phyloP scores from a whole-genome alignment of 164 flowering plant species.

The Umbellularia californica region DNA sequence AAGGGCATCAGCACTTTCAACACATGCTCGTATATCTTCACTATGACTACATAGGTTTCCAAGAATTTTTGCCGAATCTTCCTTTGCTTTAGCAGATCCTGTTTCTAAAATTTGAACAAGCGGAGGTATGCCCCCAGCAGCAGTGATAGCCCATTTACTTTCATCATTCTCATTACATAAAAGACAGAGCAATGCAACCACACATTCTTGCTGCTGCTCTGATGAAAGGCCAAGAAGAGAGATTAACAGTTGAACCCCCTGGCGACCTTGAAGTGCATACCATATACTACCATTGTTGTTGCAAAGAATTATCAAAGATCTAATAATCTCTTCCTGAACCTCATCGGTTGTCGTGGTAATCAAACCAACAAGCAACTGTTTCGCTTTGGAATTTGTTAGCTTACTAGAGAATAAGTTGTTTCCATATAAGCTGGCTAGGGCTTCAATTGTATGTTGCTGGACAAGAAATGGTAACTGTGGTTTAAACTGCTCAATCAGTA shows the following conservation, averaged over 20 bases:
- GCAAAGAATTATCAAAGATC: conserved; percentile 74
- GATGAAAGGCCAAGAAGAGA: conserved; percentile 98
- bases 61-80: conserved; percentile 90
- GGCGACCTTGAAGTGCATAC: conserved; percentile 96
- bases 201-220: conserved; percentile 98
- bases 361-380: conserved; percentile 87
- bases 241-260: conserved; percentile 92
- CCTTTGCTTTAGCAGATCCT: conserved; percentile 92
- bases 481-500: conserved; percentile 71
- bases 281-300: conserved; percentile 76
- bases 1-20: conserved; percentile 99
- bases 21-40: conserved; percentile 98
- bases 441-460: conserved; percentile 96
- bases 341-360: conserved; percentile 92
- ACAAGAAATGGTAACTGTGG: conserved; percentile 73
- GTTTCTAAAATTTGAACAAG: conserved; percentile 96
- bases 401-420: conserved; percentile 60
- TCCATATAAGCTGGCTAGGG: conserved; percentile 94
- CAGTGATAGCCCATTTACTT: conserved; percentile 98
- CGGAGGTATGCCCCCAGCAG: conserved; percentile 99
- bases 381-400: conserved; percentile 79
- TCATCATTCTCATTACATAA: conserved; percentile 92
- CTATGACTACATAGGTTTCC: conserved; percentile 96
- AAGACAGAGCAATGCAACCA: conserved; percentile 88
- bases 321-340: conserved; percentile 80